Percentiles rank a stretch among this genome's conserved stretches.
Conservation (phyloP, 495 filamentous ascomycete species). For the Penicillium ochrochloron region DNA sequence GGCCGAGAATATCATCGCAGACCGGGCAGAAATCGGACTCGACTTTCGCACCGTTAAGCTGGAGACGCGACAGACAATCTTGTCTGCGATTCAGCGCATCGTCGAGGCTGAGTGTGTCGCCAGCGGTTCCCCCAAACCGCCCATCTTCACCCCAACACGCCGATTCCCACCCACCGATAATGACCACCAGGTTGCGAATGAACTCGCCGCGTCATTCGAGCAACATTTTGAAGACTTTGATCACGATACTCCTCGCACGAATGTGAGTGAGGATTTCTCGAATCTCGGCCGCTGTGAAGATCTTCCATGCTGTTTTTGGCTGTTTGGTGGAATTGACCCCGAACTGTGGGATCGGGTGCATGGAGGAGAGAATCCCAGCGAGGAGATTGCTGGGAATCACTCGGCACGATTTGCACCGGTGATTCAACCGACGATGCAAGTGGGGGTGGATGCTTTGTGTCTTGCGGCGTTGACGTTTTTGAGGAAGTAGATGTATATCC, state of each 20-base stretch:
- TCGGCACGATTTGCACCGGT: constrained; percentile 64
- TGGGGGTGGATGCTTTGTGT: constrained; percentile 60
- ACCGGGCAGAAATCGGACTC: constrained; percentile 50
- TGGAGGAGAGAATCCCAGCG: constrained; percentile 18
- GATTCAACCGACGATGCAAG: constrained; percentile 64
- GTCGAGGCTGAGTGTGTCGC: constrained; percentile 56
- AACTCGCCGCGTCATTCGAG: constrained; percentile 41
- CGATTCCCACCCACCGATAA: constrained; percentile 53
- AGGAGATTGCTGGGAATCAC: constrained; percentile 58
- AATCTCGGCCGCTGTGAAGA: constrained; percentile 43
- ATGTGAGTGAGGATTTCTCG: constrained; percentile 53
- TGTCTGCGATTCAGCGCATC: constrained; percentile 50
- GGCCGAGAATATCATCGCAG: constrained; percentile 58
- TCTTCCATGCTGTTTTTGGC: constrained; percentile 52
- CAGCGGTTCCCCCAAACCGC: constrained; percentile 50
- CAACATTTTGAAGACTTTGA: constrained; percentile 50
- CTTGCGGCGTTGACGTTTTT: constrained; percentile 58
- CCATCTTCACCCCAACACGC: constrained; percentile 47
- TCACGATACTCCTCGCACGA: constrained; percentile 37
- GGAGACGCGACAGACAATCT: constrained; percentile 43
- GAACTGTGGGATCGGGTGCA: constrained; percentile 49
- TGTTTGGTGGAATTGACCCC: constrained; percentile 49
- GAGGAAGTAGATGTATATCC: constrained; percentile 17
- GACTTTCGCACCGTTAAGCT: constrained; percentile 52
- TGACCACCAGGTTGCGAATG: constrained; percentile 32